Percentiles rank a stretch among this genome's conserved stretches.
Conservation (phyloP, 2,329 filamentous ascomycete genomes). For the Plectosphaerella plurivora region DNA sequence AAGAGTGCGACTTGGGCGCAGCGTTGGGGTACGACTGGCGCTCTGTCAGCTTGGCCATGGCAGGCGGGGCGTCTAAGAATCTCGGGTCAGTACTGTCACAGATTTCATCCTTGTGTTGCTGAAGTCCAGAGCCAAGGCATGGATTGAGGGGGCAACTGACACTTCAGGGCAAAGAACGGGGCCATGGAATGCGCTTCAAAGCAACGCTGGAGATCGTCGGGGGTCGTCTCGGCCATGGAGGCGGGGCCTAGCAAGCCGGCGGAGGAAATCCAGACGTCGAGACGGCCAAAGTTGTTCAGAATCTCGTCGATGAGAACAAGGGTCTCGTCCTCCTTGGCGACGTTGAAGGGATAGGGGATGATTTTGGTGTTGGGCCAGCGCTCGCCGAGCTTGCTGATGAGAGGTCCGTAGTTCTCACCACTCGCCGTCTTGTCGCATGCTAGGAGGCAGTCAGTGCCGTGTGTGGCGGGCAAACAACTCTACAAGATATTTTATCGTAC, state of each 20-base stretch:
- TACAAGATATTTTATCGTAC: conserved; percentile 15
- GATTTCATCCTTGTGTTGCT: too few relatives aligned
- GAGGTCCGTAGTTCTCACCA: conserved; percentile 30
- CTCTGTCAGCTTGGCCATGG: conserved; percentile 55
- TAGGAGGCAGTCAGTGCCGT: conserved; percentile 11
- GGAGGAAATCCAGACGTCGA: conserved; percentile 58
- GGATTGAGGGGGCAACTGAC: too few relatives aligned
- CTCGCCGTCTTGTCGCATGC: conserved; percentile 43
- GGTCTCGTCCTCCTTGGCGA: conserved; percentile 55
- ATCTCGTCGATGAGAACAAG: conserved; percentile 58
- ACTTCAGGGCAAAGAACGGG: conserved; percentile 62
- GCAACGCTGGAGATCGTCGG: conserved; percentile 48
- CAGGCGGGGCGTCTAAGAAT: conserved; percentile 45
- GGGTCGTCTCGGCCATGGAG: conserved; percentile 51
- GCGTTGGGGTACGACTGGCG: conserved; percentile 56
- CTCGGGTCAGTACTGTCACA: too few relatives aligned
- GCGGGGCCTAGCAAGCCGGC: conserved; percentile 54
- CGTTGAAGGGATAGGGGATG: conserved; percentile 56
- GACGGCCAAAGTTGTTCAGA: conserved; percentile 53
- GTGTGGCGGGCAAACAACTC: neutral
- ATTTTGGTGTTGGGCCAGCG: conserved; percentile 52
- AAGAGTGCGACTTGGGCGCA: conserved; percentile 53
- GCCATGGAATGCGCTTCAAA: conserved; percentile 59
- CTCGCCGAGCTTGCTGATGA: conserved; percentile 36
- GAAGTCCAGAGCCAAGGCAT: too few relatives aligned